Percentiles rank a stretch among this genome's conserved stretches.
These are phyloP conservation scores for Strobilomyces echinocephalus DNA, from an alignment of 768 basidiomycete species.

Conservation along the genomic window DNA sequence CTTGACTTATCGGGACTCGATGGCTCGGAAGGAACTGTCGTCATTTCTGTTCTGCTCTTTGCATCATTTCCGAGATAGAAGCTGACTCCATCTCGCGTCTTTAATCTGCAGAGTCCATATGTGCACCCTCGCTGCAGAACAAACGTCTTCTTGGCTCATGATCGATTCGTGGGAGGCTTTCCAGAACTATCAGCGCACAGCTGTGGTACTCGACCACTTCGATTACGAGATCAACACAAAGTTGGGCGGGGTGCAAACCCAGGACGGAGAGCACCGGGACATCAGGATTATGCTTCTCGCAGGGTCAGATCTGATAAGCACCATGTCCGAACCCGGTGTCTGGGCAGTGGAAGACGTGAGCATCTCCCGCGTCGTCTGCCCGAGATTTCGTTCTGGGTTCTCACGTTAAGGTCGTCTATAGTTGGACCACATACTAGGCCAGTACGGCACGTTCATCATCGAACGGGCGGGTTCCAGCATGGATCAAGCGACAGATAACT, in stretches of 20 bases:
- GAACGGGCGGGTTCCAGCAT: conserved; percentile 93
- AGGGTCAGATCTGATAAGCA: conserved; percentile 96
- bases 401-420: conserved; percentile 29
- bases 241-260: conserved; percentile 70
- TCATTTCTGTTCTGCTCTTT: neutral
- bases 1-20: conserved; percentile 2
- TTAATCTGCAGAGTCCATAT: conserved; percentile 63
- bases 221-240: conserved; percentile 89
- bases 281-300: conserved; percentile 92
- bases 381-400: conserved; percentile 9
- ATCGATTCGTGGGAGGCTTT: conserved; percentile 98
- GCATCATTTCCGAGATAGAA: conserved; percentile 7
- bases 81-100: conserved; percentile 18
- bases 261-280: conserved; percentile 68
- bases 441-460: conserved; percentile 91
- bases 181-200: conserved; percentile 92
- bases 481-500: conserved; percentile 71
- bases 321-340: conserved; percentile 97
- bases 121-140: conserved; percentile 85
- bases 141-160: conserved; percentile 93
- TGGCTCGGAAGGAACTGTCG: conserved; percentile 5
- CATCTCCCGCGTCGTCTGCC: conserved; percentile 15
- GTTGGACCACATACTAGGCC: conserved; percentile 94
- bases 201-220: conserved; percentile 96
- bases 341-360: conserved; percentile 93